Base-by-base conservation (phyloP, 2,329 filamentous ascomycete species). In the Monilinia aucupariae region DNA sequence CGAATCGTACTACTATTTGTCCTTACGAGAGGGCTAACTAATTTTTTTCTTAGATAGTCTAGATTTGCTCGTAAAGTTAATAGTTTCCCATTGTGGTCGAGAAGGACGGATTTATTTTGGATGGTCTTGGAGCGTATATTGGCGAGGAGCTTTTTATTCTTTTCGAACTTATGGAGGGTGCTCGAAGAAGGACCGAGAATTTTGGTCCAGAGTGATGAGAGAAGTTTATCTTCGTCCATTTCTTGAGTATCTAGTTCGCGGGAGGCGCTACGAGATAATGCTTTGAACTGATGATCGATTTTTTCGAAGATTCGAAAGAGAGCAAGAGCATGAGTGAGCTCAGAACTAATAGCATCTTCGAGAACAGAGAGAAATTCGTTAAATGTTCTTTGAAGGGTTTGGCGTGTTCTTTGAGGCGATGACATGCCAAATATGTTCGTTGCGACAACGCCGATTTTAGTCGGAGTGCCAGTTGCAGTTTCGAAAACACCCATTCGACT, bases 301-400 rank as follows among this genome's bases (percentile, higher is more conserved):
- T 87, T 85, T 74, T 96, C 92, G 75, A 97, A 97, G n/a, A 96
- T 85, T 4, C 85, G 85, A 75, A 96, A 96, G 17, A 97, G 84
- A 1, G 86, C 84, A 1, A 92, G 84, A 48, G 88, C 89, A 76
- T 93, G 88, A 61, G 87, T 86, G 25, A 97, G 81, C 76, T 97
- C 92, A 68, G 84, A 88, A 70, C 88, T 85, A 74, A 97, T 96
- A 64, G 90, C 89, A 67, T 96, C 91, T 77, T 97, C 93, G 27
- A 97, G 85, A 0, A 94, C 90, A 43, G 84, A 82, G 47, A 97
- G 82, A 71, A 97, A 93, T 74, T 96, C 91, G 73, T 87, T 87
- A 73, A 96, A 97, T 15, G 92, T 92, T 66, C 91, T 87, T 69
- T 93, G 91, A 13, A 97, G 82, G 5, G 92, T 90, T 32, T 85